A percentile compares a stretch with the other conserved stretches of the same genome.
Conservation (phyloP, 805 yeast genomes). For the Metschnikowia cerradonensis region DNA sequence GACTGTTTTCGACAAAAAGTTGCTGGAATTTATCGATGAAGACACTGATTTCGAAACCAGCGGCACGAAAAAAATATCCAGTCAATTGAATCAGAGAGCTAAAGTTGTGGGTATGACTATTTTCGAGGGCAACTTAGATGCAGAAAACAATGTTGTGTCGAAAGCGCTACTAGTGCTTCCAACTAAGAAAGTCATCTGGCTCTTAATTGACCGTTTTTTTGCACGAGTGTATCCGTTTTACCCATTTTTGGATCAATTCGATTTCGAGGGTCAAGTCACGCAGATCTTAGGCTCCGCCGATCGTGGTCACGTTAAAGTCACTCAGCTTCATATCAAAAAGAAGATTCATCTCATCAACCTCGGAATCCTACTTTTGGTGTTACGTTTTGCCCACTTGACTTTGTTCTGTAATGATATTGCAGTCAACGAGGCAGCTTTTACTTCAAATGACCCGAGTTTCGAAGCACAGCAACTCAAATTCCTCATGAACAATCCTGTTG, state of each 20-base stretch:
- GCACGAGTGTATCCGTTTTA: constrained; percentile 56
- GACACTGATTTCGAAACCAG: constrained; percentile 8
- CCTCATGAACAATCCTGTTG: constrained; percentile 21
- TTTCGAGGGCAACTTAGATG: constrained; percentile 17
- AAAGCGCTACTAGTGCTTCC: constrained; percentile 23
- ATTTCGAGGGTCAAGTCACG: constrained; percentile 18
- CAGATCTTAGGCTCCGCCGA: constrained; percentile 19
- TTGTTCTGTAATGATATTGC: constrained; percentile 33
- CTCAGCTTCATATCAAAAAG: constrained; percentile 25
- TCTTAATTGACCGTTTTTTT: constrained; percentile 25
- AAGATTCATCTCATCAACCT: constrained; percentile 32
- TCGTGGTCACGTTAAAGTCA: constrained; percentile 13
- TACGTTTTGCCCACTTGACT: constrained; percentile 34
- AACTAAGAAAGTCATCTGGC: constrained; percentile 23
- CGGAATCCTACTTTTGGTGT: constrained; percentile 31
- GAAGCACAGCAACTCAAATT: constrained; percentile 13
- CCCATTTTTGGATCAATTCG: constrained; percentile 45
- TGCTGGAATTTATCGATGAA: constrained; percentile 9
- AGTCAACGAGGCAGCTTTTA: constrained; percentile 22
- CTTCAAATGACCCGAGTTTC: constrained; percentile 10
- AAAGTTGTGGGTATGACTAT: constrained; percentile 18
- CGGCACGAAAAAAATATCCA: constrained; percentile 3
- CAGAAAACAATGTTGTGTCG: constrained; percentile 18
- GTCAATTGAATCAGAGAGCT: constrained; percentile 16
- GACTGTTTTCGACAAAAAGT: constrained; percentile 11